Conservation (phyloP, 768 basidiomycete species). For the Kwoniella heveanensis region DNA sequence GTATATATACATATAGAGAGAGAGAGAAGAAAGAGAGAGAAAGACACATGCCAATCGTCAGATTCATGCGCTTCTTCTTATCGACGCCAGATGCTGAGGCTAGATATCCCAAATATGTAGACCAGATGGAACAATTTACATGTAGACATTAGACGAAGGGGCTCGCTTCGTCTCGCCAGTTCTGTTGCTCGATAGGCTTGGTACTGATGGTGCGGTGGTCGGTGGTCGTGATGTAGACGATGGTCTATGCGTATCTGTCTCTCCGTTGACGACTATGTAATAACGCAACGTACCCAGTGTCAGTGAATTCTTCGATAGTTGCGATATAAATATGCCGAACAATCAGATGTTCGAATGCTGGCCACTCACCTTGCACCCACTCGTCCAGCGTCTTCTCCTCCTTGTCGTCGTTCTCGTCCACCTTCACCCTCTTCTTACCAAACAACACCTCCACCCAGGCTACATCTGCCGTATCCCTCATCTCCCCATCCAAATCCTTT, state of each 20-base stretch:
- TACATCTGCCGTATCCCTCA: constrained; percentile 36
- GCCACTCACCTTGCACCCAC: constrained; percentile 23
- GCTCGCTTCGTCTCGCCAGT: constrained; percentile 15
- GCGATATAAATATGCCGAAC: not conserved
- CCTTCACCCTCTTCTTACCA: constrained; percentile 46
- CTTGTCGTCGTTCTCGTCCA: constrained; percentile 27
- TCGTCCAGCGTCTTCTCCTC: constrained; percentile 17
- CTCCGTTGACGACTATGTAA: constrained; percentile 15
- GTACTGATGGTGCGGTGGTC: constrained; percentile 2
- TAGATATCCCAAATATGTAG: too few species aligned
- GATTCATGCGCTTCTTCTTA: too few species aligned
- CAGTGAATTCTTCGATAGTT: not conserved
- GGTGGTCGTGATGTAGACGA: not conserved
- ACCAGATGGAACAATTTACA: too few species aligned
- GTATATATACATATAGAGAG: too few species aligned
- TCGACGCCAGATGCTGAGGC: too few species aligned
- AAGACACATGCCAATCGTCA: too few species aligned
- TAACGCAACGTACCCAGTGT: not conserved
- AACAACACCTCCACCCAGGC: constrained; percentile 55
- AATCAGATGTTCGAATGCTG: not conserved
- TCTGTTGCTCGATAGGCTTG: not conserved
- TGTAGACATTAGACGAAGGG: constrained; percentile 23
- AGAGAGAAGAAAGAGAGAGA: too few species aligned
- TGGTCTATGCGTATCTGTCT: not conserved
- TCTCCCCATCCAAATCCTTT: constrained; percentile 26